phyloP scores from a whole-genome alignment of 164 flowering plant species.

The Taxillus chinensis region DNA sequence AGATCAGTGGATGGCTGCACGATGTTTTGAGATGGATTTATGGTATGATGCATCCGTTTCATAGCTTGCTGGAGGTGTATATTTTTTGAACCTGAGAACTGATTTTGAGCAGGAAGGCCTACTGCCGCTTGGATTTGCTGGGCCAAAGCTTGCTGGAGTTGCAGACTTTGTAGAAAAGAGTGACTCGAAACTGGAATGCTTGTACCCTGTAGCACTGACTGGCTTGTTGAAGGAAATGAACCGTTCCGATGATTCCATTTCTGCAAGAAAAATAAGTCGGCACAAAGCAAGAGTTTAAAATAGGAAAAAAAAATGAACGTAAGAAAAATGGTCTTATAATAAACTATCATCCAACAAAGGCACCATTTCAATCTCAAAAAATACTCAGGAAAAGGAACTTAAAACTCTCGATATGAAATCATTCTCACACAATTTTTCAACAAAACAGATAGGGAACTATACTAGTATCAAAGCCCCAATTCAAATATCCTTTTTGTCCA shows the following conservation, averaged over 20 bases:
- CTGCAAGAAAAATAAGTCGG: conserved; percentile 3
- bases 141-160: too few relatives aligned
- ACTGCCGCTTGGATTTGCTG: too few relatives aligned
- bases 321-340: too few relatives aligned
- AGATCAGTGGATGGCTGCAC: conserved; percentile 15
- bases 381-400: too few relatives aligned
- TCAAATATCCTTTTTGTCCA: too few relatives aligned
- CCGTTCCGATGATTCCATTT: conserved; percentile 15
- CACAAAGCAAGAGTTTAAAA: neutral
- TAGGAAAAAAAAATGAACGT: neutral
- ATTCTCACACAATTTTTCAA: too few relatives aligned
- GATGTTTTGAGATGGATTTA: conserved; percentile 20
- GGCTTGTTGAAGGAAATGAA: conserved; percentile 9
- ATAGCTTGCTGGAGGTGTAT: conserved; percentile 16
- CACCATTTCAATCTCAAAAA: too few relatives aligned
- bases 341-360: too few relatives aligned
- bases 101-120: conserved; percentile 10
- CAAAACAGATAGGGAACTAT: too few relatives aligned
- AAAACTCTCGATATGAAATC: too few relatives aligned
- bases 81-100: conserved; percentile 17
- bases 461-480: too few relatives aligned
- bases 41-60: conserved; percentile 13
- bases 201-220: conserved; percentile 15
- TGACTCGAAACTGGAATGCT: conserved; percentile 5
- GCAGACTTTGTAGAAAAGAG: too few relatives aligned